Conservation (phyloP, 768 basidiomycete genomes). For the Naganishia kalamii region DNA sequence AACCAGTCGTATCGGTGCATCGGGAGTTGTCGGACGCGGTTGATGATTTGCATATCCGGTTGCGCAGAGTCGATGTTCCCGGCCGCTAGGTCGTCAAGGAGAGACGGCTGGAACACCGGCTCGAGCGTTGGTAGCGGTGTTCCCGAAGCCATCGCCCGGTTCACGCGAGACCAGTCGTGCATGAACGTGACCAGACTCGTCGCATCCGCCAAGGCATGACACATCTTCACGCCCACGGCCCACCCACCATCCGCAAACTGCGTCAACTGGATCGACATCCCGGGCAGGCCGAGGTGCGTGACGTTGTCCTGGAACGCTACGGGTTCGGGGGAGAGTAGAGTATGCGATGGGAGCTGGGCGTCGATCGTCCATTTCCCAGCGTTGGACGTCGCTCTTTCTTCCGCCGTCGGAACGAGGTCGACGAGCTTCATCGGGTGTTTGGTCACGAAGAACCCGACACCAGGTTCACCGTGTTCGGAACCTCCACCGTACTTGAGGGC, state of each 20-base stretch:
- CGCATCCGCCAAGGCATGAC: slow-evolving; percentile 9
- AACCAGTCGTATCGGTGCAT: slow-evolving; percentile 21
- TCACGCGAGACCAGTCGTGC: slow-evolving; percentile 13
- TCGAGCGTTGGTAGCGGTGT: background rate
- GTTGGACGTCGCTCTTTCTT: background rate
- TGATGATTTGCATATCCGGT: background rate
- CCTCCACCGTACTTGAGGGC: slow-evolving; percentile 10
- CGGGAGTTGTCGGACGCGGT: background rate
- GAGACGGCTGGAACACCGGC: background rate
- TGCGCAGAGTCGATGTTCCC: slow-evolving; percentile 8
- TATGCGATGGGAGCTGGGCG: background rate
- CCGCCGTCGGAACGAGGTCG: background rate
- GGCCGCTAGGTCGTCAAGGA: slow-evolving; percentile 7
- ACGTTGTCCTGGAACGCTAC: background rate
- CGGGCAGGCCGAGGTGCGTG: background rate
- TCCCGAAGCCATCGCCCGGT: background rate
- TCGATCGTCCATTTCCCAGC: background rate
- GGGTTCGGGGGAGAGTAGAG: background rate
- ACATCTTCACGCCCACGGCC: background rate
- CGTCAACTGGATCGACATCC: slow-evolving; percentile 7
- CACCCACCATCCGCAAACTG: background rate
- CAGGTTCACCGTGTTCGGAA: background rate
- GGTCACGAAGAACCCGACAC: background rate
- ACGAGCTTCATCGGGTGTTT: background rate
- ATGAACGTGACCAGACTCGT: slow-evolving; percentile 9